Evolutionary conservation across 352 stramenopile species (phyloP).

Genomic region (Phytophthora ohioensis): DNA sequence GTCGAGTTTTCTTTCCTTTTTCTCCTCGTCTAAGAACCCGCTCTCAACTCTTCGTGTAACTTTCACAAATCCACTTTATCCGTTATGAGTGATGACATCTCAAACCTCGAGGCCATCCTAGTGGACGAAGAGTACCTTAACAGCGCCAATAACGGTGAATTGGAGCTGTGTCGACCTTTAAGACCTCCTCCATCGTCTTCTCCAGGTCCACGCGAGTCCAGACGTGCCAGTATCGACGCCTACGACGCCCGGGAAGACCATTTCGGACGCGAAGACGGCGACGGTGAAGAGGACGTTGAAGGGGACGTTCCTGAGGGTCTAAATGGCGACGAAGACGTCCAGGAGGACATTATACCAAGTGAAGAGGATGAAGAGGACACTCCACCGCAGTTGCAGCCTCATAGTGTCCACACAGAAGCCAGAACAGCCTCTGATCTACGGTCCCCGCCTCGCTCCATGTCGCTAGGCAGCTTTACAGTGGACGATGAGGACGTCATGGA

Average conservation of each 20-base stretch:
- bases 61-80: neutral
- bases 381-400: conserved; percentile 15
- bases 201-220: conserved; percentile 22
- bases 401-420: conserved; percentile 8
- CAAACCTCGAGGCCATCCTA: conserved; percentile 30
- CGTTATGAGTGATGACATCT: conserved; percentile 40
- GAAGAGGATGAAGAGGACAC: conserved; percentile 23
- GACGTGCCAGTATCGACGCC: conserved; percentile 43
- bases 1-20: neutral
- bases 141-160: conserved; percentile 22
- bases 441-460: conserved; percentile 38
- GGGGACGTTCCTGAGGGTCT: conserved; percentile 10
- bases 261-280: conserved; percentile 21
- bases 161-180: conserved; percentile 8
- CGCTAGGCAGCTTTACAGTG: conserved; percentile 37
- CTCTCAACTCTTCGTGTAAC: neutral
- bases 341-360: conserved; percentile 26
- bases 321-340: conserved; percentile 22
- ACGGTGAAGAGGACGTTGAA: conserved; percentile 34
- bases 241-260: conserved; percentile 40
- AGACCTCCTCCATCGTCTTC: conserved; percentile 3
- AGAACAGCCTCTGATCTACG: conserved; percentile 17
- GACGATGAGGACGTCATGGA: conserved; percentile 75
- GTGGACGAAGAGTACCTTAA: conserved; percentile 46
- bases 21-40: neutral